Evolutionary conservation across 1,284 basidiomycete genomes (phyloP).

Genomic region (Xerocomus nothofagi): DNA sequence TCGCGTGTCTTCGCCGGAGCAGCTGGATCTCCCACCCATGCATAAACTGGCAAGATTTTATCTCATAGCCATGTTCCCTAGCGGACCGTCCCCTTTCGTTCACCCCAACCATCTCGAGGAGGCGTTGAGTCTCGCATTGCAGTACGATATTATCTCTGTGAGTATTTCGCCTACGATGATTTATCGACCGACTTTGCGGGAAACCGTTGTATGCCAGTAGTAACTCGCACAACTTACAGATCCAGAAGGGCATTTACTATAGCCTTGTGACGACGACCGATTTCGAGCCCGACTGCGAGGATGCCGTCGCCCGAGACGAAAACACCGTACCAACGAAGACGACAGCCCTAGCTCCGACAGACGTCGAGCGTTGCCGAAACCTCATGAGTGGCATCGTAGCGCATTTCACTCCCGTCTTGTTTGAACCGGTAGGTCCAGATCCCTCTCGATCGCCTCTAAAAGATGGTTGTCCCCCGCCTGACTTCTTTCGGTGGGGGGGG

Average conservation of each 20-base stretch:
- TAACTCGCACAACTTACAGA: constrained; percentile 37
- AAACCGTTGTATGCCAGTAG: background rate
- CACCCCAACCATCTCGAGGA: constrained; percentile 46
- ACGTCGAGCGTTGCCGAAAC: constrained; percentile 37
- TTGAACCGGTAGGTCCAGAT: constrained; percentile 53
- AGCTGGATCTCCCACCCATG: constrained; percentile 55
- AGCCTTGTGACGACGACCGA: constrained; percentile 55
- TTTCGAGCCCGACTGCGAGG: constrained; percentile 43
- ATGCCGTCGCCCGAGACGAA: background rate
- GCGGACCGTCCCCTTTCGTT: constrained; percentile 38
- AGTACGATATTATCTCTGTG: constrained; percentile 46
- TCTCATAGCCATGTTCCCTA: constrained; percentile 47
- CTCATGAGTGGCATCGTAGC: constrained; percentile 54
- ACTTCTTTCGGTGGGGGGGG: background rate
- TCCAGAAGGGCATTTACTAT: constrained; percentile 61
- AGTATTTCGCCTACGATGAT: constrained; percentile 24
- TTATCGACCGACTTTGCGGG: background rate
- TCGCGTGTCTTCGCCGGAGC: constrained; percentile 51
- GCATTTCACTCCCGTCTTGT: constrained; percentile 68
- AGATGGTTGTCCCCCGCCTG: background rate
- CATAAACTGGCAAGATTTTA: constrained; percentile 43
- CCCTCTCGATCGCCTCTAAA: background rate
- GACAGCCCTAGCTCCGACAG: constrained; percentile 21
- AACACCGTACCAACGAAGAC: background rate
- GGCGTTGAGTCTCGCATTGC: constrained; percentile 49